Percentiles rank a stretch among this genome's conserved stretches.
Conservation (phyloP, 202 grass and related monocot species). For the Carex arenaria region DNA sequence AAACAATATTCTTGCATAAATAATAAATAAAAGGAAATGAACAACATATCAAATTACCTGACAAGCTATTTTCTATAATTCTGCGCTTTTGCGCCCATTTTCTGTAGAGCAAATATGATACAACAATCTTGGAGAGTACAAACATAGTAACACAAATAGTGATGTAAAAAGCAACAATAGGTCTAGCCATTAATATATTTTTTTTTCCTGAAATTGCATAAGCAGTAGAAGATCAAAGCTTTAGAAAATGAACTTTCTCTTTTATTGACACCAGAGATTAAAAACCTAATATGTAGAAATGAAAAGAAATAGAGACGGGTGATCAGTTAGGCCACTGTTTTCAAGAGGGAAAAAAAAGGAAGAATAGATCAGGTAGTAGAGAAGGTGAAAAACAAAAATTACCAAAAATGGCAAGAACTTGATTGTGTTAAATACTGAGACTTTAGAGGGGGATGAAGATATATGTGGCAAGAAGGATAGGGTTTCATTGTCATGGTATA, state of each 20-base stretch:
- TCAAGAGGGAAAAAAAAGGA: background rate
- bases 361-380: background rate
- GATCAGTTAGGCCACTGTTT: background rate
- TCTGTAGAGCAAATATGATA: background rate
- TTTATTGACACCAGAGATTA: background rate
- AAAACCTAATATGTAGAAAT: background rate
- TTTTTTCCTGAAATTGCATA: background rate
- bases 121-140: background rate
- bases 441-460: background rate
- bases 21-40: background rate
- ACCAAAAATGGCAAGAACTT: background rate
- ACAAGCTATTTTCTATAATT: slow-evolving; percentile 58
- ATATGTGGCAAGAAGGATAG: background rate
- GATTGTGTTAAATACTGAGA: no score
- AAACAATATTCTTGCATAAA: background rate
- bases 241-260: background rate
- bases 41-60: slow-evolving; percentile 14
- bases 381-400: background rate
- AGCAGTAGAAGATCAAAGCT: background rate
- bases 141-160: slow-evolving; percentile 23
- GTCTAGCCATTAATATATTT: slow-evolving; percentile 19
- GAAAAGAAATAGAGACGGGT: background rate
- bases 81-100: slow-evolving; percentile 35
- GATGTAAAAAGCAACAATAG: slow-evolving; percentile 40
- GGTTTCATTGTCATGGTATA: background rate